phyloP scores from a whole-genome alignment of 1,284 basidiomycete genomes.

The Neolentinus lepideus region DNA sequence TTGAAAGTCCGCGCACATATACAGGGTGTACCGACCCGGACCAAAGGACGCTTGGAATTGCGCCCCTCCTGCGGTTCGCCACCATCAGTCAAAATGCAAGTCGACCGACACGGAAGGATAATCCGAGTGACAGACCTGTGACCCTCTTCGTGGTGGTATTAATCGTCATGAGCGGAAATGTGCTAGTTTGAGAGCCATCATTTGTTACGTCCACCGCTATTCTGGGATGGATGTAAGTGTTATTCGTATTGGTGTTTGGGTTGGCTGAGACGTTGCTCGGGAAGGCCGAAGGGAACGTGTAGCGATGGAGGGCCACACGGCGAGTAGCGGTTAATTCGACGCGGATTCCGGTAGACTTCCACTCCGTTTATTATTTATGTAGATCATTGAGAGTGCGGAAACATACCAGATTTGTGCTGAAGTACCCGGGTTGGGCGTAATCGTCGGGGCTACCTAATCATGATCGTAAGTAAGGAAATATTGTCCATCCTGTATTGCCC shows the following conservation, averaged over 20 bases:
- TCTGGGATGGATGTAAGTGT: slow-evolving; percentile 28
- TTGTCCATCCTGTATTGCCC: neutral
- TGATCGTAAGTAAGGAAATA: neutral
- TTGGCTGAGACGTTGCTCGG: neutral
- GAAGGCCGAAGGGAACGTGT: slow-evolving; percentile 35
- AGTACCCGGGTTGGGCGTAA: slow-evolving; percentile 54
- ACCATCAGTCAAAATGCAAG: neutral
- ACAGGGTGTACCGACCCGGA: slow-evolving; percentile 49
- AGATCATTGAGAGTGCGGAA: neutral
- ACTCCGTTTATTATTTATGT: neutral
- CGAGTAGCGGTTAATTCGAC: slow-evolving; percentile 54
- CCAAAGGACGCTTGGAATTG: slow-evolving; percentile 44
- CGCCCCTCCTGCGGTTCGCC: slow-evolving; percentile 21
- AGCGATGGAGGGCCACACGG: slow-evolving; percentile 47
- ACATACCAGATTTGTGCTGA: slow-evolving; percentile 46
- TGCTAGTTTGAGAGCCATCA: slow-evolving; percentile 46
- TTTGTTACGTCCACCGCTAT: slow-evolving; percentile 52
- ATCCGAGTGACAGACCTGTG: slow-evolving; percentile 17
- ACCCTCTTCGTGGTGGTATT: slow-evolving; percentile 41
- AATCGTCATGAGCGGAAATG: slow-evolving; percentile 35
- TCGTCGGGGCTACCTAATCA: slow-evolving; percentile 49
- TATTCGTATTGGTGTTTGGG: slow-evolving; percentile 7
- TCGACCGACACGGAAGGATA: slow-evolving; percentile 8
- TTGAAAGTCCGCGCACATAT: slow-evolving; percentile 53
- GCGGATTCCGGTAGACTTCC: slow-evolving; percentile 45